Base-by-base conservation (phyloP, 768 basidiomycete species). In the Hypholoma sublateritium region DNA sequence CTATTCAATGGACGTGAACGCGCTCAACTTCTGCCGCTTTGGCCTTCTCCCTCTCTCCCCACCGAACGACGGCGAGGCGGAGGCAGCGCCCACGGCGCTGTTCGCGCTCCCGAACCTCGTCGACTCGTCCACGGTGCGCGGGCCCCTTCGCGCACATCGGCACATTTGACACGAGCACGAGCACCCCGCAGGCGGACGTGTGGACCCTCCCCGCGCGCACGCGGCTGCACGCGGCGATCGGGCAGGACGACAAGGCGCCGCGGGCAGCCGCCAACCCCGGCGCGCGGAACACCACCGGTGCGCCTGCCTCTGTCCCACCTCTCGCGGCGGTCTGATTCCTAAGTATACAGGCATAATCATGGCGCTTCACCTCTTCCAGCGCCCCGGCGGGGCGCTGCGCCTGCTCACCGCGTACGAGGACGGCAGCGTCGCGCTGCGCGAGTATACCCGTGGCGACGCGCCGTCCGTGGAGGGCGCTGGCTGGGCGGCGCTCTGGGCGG, bases 1-100 rank as follows among this genome's bases (percentile, higher is more conserved):
- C 11, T 88, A 87, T 63, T 88, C 89, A 0, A 73, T 98, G 69
- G 91, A 94, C 65, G 87, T 95, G 57, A 99, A 99, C 67, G 87
- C 96, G 1, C 78, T 98, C 54, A 97, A 96, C 66, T 98, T 89
- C 69, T 98, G 96, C 71, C 85, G 89, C 2, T 95, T 97, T 71
- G 89, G 91, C 6, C 74, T 98, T 2, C 67, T 89, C 17, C 39
- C 43, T 8, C 32, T 13, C 19, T 11, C 5, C 16, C 17, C 39
- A 4, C 39, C 39, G 11, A n/a, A n/a, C n/a, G n/a, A n/a, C n/a
- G n/a, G n/a, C n/a, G n/a, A n/a, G 39, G 39, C 5, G 39, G 39
- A 16, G 39, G 17, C 39, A 17, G 39, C 1, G 39, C 45, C 63
- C 62, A 58, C 64, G 63, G 87, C 83, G 1, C 72, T 94, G 44